phyloP scores from a whole-genome alignment of 371 early-diverging fungal species.

The Rhizopus microsporus region DNA sequence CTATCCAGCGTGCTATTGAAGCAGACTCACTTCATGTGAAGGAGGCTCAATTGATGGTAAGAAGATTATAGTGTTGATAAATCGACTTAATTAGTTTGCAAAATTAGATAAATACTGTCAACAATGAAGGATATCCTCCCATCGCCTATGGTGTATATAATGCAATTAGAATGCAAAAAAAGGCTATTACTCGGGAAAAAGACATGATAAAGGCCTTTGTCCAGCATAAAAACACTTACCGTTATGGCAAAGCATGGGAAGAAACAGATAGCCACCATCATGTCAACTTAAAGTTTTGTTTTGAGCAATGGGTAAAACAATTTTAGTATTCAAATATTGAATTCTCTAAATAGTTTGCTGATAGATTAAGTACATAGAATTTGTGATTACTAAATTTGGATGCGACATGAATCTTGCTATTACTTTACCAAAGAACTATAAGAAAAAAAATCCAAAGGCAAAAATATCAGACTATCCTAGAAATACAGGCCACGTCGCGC shows the following conservation, averaged over 20 bases:
- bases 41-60: background rate
- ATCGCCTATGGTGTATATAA: conserved; percentile 18
- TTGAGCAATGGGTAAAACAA: conserved; percentile 14
- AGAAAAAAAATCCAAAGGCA: conserved; percentile 32
- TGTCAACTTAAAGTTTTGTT: conserved; percentile 12
- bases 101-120: conserved; percentile 28
- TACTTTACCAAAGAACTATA: conserved; percentile 37
- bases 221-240: background rate
- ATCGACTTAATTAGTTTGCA: background rate
- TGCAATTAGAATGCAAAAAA: conserved; percentile 24
- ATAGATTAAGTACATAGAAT: conserved; percentile 20
- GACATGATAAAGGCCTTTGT: conserved; percentile 6
- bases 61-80: background rate
- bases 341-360: background rate
- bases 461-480: conserved; percentile 35
- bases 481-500: conserved; percentile 43
- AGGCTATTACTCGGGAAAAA: conserved; percentile 21
- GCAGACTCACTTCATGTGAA: background rate
- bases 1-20: conserved; percentile 19
- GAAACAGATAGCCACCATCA: background rate
- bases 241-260: background rate
- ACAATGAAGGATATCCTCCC: conserved; percentile 34
- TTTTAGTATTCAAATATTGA: background rate
- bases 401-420: conserved; percentile 28
- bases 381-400: conserved; percentile 15